Percentiles rank a stretch among this genome's conserved stretches.
Conservation (phyloP, 1,284 basidiomycete species). For the Tilletia walkeri region DNA sequence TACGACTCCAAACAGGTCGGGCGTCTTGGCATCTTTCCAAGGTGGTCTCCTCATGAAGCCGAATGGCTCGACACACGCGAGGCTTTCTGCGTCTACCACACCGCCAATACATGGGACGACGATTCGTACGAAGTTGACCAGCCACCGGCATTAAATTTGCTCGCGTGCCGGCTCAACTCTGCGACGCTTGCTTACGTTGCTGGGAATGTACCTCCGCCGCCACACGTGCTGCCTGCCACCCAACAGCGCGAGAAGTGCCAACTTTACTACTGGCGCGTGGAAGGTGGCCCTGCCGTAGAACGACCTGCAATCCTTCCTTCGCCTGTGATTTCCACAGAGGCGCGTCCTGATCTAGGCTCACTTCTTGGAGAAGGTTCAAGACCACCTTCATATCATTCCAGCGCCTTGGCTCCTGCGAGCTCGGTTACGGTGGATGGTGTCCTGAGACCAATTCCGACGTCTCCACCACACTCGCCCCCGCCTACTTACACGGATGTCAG, state of each 20-base stretch:
- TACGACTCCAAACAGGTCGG: conserved; percentile 57
- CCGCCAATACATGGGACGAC: conserved; percentile 60
- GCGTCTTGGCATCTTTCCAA: conserved; percentile 60
- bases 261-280: conserved; percentile 60
- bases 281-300: conserved; percentile 21
- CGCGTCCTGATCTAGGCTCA: not conserved
- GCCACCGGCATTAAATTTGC: conserved; percentile 54
- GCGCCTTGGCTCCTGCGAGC: not conserved
- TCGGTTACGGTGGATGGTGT: not conserved
- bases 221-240: conserved; percentile 44
- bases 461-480: not conserved
- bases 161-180: conserved; percentile 60
- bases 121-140: not conserved
- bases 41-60: conserved; percentile 52
- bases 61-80: conserved; percentile 57
- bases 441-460: not conserved
- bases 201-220: conserved; percentile 56
- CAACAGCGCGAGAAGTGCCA: conserved; percentile 58
- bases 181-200: conserved; percentile 61
- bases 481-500: not conserved
- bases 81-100: conserved; percentile 61
- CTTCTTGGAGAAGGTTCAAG: not conserved
- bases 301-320: too few relatives aligned
- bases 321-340: not conserved
- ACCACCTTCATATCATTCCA: not conserved